Conservation (phyloP, 2,329 filamentous ascomycete genomes). For the Clarireedia homoeocarpa region DNA sequence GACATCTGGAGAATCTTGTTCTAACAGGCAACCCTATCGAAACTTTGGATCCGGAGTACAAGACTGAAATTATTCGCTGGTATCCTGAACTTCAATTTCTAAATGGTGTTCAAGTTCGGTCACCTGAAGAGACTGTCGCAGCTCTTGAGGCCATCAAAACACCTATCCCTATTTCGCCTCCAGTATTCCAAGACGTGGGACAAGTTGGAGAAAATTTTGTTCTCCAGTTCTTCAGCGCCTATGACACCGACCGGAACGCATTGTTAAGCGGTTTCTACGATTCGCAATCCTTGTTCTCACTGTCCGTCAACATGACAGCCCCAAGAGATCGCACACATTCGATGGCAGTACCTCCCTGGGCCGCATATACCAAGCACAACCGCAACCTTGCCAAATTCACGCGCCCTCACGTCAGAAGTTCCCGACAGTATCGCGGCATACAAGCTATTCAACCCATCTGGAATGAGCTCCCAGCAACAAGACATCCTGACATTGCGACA, state of each 20-base stretch:
- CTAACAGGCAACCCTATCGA: slow-evolving; percentile 71
- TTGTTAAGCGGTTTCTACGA: slow-evolving; percentile 68
- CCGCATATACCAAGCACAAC: slow-evolving; percentile 67
- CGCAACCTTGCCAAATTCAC: slow-evolving; percentile 69
- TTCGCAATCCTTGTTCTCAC: slow-evolving; percentile 63
- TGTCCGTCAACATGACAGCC: slow-evolving; percentile 60
- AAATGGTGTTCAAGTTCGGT: slow-evolving; percentile 67
- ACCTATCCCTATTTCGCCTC: slow-evolving; percentile 53
- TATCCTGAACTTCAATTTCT: slow-evolving; percentile 74
- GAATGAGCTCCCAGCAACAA: slow-evolving; percentile 62
- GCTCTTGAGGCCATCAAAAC: slow-evolving; percentile 40
- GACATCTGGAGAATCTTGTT: slow-evolving; percentile 71
- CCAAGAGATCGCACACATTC: slow-evolving; percentile 38
- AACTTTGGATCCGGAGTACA: slow-evolving; percentile 49
- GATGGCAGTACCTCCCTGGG: slow-evolving; percentile 52
- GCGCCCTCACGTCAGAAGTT: slow-evolving; percentile 50
- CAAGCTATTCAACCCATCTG: slow-evolving; percentile 61
- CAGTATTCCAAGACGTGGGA: slow-evolving; percentile 67
- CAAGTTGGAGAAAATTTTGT: slow-evolving; percentile 71
- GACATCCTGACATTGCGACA: slow-evolving; percentile 62
- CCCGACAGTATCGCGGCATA: slow-evolving; percentile 57
- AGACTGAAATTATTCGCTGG: slow-evolving; percentile 69
- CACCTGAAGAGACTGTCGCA: slow-evolving; percentile 59
- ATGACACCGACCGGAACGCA: slow-evolving; percentile 60
- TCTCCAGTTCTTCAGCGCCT: slow-evolving; percentile 63